Evolutionary conservation across 371 early-diverging fungal genomes (phyloP), one percentile per base, ranked within the genome.

Genomic region (Neoconidiobolus thromboides): DNA sequence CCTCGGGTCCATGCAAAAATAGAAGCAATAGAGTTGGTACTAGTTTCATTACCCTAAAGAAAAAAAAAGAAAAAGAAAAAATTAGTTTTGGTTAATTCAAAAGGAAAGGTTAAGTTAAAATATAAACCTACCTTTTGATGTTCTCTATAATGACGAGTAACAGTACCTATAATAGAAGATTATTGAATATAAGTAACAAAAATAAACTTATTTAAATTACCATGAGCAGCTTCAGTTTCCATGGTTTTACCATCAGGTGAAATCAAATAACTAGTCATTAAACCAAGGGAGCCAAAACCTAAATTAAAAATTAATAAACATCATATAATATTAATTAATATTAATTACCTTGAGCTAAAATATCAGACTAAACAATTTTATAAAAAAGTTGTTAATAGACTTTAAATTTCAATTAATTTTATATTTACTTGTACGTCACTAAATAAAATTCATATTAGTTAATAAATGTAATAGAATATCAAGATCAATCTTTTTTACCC

Each of bases 1-100:
- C 97, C 97, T 61, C 96, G 87, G 46, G 94, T 87, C 96, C 96
- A 96, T 26, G 97, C 96, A 73, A 92, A 96, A 75, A 96, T 95
- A 48, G 86, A 86, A 2, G 97, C 96, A 62, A 96, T 89, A 1
- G 97, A 92, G 82, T 96, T 96, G 65, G 97, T 96, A 12, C 86
- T 86, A 2, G 89, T 89, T 63, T 80, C 75, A 64, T 80, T 78
- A 61, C 89, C 88, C 73, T 73, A 48, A 26, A 46, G 48, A 53
- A 51, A 26, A 26, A 26, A 26, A 26, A 26, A 26, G 26, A 26
- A 26, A 26, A 26, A 26, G 26, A 26, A 26, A 26, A 26, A 26
- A 26, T 26, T 26, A 26, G 26, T 26, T 26, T 26, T 26, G 26
- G 26, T 26, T 26, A 26, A 26, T 26, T 26, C 0, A 26, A 26